Percentiles rank a stretch among this genome's conserved stretches.
Conservation (phyloP, 306 rosid genomes). For the Quercus mongolica region DNA sequence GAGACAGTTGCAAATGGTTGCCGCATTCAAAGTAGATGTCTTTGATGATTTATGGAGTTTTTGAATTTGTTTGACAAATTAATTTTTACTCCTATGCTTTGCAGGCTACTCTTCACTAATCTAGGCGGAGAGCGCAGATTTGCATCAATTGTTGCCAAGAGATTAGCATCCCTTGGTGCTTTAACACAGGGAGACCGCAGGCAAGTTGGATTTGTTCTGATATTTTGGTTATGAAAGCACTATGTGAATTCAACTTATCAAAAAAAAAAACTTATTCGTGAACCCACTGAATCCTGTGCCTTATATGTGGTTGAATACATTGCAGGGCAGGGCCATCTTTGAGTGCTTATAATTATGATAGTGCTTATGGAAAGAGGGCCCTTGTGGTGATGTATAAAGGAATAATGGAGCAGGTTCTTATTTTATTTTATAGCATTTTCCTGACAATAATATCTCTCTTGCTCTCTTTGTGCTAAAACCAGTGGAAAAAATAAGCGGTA, state of each 20-base stretch:
- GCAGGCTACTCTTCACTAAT: constrained; percentile 88
- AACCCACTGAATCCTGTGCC: constrained; percentile 13
- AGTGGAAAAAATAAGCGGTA: constrained; percentile 7
- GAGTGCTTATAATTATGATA: constrained; percentile 91
- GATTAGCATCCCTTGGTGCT: constrained; percentile 97
- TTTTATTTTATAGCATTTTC: neutral
- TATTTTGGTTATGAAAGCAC: constrained; percentile 8
- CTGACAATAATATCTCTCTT: constrained; percentile 7
- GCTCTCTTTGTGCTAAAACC: constrained; percentile 3
- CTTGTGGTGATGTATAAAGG: constrained; percentile 85
- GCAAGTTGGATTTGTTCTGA: constrained; percentile 42
- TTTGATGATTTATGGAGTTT: neutral
- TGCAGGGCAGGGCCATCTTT: constrained; percentile 82
- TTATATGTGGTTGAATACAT: constrained; percentile 30
- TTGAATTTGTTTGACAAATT: neutral
- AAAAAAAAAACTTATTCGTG: constrained; percentile 9
- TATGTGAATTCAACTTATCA: constrained; percentile 1
- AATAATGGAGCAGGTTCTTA: constrained; percentile 87
- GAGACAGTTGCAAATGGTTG: neutral
- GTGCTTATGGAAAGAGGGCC: constrained; percentile 92
- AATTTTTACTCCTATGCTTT: constrained; percentile 13
- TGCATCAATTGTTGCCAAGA: constrained; percentile 98
- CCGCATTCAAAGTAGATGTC: neutral
- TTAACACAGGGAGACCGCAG: constrained; percentile 99
- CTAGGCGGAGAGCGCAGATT: constrained; percentile 98